Conservation (phyloP, 306 rosid species). For the Medicago arabica region DNA sequence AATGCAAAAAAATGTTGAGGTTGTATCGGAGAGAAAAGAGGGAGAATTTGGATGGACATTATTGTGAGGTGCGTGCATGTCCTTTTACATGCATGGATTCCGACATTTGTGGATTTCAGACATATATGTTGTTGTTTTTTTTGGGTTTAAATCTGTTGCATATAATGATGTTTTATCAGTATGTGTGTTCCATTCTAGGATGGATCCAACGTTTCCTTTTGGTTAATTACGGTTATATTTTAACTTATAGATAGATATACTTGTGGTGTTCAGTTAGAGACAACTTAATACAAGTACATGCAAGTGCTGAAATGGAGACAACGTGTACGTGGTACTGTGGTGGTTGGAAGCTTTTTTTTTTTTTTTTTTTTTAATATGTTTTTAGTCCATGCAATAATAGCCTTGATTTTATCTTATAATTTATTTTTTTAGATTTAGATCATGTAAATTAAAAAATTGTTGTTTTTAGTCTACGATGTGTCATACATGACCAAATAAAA, state of each 20-base stretch:
- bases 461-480: too few species aligned
- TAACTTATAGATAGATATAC: constrained; percentile 12
- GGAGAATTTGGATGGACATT: constrained; percentile 44
- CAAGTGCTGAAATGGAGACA: background rate
- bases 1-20: constrained; percentile 40
- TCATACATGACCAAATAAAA: too few species aligned
- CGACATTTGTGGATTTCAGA: constrained; percentile 40
- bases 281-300: background rate
- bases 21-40: constrained; percentile 46
- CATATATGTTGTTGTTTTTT: background rate
- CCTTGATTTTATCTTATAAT: too few species aligned
- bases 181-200: background rate
- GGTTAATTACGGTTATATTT: constrained; percentile 38
- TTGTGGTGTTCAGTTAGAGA: background rate
- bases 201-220: constrained; percentile 38
- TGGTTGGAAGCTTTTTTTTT: background rate
- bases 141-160: background rate
- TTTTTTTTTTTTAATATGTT: background rate
- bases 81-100: constrained; percentile 29
- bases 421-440: too few species aligned
- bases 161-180: background rate
- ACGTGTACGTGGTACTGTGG: background rate
- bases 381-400: too few species aligned
- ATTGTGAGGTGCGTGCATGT: constrained; percentile 28
- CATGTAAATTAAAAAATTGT: too few species aligned